Conservation (phyloP, 2,329 filamentous ascomycete species). For the Fusarium solani-melongenae region DNA sequence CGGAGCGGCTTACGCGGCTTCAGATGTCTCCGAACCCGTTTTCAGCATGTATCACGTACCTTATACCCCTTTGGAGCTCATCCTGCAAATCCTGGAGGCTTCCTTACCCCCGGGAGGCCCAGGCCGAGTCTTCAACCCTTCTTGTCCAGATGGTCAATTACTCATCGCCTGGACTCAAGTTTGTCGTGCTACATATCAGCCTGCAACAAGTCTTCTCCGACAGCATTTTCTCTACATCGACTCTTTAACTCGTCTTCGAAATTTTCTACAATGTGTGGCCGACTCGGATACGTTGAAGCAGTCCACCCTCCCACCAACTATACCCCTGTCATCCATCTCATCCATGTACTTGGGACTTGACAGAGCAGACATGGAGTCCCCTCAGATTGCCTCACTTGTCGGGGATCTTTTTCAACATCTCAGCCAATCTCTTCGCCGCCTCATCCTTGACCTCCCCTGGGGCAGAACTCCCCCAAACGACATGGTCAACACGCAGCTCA, state of each 20-base stretch:
- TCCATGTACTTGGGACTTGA: constrained; percentile 23
- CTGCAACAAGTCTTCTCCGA: constrained; percentile 11
- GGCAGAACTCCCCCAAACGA: constrained; percentile 6
- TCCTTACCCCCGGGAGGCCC: constrained; percentile 10
- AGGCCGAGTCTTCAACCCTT: constrained; percentile 10
- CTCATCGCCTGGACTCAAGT: constrained; percentile 25
- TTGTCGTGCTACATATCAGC: constrained; percentile 23
- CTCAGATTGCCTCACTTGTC: neutral
- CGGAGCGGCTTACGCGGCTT: neutral
- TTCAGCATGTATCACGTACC: neutral
- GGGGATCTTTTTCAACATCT: constrained; percentile 13
- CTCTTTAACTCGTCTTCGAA: constrained; percentile 1
- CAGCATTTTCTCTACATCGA: constrained; percentile 22
- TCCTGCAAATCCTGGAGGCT: constrained; percentile 20
- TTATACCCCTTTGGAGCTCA: constrained; percentile 25
- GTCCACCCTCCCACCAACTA: constrained; percentile 1
- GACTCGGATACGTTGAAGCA: neutral
- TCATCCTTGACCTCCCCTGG: constrained; percentile 28
- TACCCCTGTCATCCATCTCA: neutral
- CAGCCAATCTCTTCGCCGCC: constrained; percentile 11
- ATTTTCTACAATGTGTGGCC: neutral
- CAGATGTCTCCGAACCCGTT: too few species aligned
- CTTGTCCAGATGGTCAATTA: constrained; percentile 11
- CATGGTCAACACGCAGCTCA: neutral
- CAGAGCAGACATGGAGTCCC: neutral